Evolutionary conservation across 495 filamentous ascomycete species (phyloP).

Genomic region (Lasiosphaeria miniovina): DNA sequence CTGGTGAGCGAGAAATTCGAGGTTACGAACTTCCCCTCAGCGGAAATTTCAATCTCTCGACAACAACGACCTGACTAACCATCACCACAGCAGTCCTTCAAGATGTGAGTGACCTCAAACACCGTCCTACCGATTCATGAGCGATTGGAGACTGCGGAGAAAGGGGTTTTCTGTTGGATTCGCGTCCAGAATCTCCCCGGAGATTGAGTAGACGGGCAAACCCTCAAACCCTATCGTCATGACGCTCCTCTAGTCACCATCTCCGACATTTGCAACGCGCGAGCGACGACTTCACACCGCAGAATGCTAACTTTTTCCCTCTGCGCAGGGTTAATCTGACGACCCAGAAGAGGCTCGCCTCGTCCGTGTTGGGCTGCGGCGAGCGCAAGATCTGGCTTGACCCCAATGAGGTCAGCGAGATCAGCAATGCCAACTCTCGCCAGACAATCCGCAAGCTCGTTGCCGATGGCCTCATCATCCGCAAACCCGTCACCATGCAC

Average conservation of each 20-base stretch:
- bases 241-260: not conserved
- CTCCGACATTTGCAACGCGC: not conserved
- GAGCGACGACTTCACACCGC: not conserved
- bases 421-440: conserved; percentile 99
- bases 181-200: not conserved
- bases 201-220: not conserved
- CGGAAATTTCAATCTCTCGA: conserved; percentile 41
- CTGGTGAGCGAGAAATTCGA: conserved; percentile 38
- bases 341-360: conserved; percentile 99
- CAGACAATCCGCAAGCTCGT: conserved; percentile 99
- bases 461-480: conserved; percentile 99
- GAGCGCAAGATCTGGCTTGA: conserved; percentile 99
- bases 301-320: conserved; percentile 36
- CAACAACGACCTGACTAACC: conserved; percentile 41
- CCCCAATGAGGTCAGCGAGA: conserved; percentile 98
- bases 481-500: conserved; percentile 99
- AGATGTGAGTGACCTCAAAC: conserved; percentile 49
- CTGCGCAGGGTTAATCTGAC: conserved; percentile 90
- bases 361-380: conserved; percentile 95
- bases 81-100: conserved; percentile 46
- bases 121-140: conserved; percentile 11
- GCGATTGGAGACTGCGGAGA: conserved; percentile 7
- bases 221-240: not conserved
- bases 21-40: conserved; percentile 37
- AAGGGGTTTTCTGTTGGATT: conserved; percentile 10